phyloP scores from a whole-genome alignment of 2,329 filamentous ascomycete species.

The Alternaria sp. region DNA sequence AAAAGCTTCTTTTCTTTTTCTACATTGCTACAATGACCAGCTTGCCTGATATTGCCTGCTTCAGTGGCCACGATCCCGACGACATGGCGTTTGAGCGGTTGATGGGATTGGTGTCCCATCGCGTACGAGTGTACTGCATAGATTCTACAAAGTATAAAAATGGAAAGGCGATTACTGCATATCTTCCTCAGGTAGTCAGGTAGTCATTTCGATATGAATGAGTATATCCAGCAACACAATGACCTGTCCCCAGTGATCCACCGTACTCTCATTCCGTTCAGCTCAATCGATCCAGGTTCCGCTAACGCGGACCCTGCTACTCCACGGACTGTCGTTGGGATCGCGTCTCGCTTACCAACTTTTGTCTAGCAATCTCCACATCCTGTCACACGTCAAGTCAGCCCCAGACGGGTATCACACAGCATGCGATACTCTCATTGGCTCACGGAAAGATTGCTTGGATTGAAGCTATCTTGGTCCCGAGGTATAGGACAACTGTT shows the following conservation, averaged over 20 bases:
- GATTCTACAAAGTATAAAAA: neutral
- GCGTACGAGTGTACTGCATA: neutral
- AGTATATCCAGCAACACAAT: neutral
- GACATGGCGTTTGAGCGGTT: constrained; percentile 2
- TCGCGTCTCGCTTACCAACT: neutral
- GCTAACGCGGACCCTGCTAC: neutral
- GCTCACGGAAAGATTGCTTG: neutral
- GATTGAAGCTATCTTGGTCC: neutral
- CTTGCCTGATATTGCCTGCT: neutral
- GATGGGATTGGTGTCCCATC: neutral
- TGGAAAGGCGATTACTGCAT: neutral
- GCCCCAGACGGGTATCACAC: neutral
- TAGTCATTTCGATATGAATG: neutral
- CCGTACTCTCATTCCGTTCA: neutral
- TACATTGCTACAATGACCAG: neutral
- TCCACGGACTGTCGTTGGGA: neutral
- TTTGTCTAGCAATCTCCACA: neutral
- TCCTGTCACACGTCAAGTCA: neutral
- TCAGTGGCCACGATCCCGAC: constrained; percentile 1
- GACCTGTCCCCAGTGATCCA: neutral
- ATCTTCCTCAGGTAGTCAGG: neutral
- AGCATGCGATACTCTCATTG: neutral
- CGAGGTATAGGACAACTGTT: neutral
- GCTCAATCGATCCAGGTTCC: neutral
- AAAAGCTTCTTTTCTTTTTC: constrained; percentile 10